Conservation (phyloP, 129 eudicot genomes). For the Flaveria linearis region DNA sequence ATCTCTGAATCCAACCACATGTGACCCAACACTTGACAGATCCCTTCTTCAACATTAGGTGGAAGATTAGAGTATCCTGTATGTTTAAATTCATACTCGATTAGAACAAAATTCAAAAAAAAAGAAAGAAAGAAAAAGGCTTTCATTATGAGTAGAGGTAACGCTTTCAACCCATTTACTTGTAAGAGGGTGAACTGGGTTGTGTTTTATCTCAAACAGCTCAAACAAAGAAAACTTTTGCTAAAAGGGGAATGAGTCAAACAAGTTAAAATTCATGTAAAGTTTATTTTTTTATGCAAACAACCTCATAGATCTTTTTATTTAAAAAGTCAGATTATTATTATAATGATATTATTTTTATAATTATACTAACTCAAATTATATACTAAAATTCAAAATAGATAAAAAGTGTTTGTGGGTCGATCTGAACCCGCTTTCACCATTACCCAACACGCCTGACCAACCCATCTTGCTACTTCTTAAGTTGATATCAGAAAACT, state of each 20-base stretch:
- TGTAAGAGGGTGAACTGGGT: background rate
- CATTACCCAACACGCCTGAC: background rate
- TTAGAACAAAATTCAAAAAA: background rate
- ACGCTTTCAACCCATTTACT: background rate
- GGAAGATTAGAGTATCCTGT: slow-evolving; percentile 42
- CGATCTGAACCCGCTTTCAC: background rate
- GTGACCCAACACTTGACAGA: slow-evolving; percentile 43
- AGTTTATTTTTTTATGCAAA: background rate
- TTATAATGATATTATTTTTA: background rate
- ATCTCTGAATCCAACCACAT: slow-evolving; percentile 43
- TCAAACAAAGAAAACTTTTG: background rate
- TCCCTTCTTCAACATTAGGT: slow-evolving; percentile 45
- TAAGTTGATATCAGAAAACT: background rate
- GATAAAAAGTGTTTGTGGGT: background rate
- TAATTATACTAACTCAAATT: background rate
- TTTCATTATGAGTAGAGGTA: background rate
- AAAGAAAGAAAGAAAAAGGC: background rate
- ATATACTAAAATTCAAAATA: too few relatives aligned
- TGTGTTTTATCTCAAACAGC: background rate
- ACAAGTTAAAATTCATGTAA: background rate
- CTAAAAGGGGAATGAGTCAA: background rate
- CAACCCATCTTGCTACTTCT: background rate
- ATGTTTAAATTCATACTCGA: slow-evolving; percentile 10
- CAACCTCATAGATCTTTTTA: too few relatives aligned
- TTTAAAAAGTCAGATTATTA: background rate